Percentiles rank a stretch among this genome's conserved stretches.
These are phyloP conservation scores for Taphrina confusa DNA, from an alignment of 1,139 yeast genomes.

Conservation along the genomic window DNA sequence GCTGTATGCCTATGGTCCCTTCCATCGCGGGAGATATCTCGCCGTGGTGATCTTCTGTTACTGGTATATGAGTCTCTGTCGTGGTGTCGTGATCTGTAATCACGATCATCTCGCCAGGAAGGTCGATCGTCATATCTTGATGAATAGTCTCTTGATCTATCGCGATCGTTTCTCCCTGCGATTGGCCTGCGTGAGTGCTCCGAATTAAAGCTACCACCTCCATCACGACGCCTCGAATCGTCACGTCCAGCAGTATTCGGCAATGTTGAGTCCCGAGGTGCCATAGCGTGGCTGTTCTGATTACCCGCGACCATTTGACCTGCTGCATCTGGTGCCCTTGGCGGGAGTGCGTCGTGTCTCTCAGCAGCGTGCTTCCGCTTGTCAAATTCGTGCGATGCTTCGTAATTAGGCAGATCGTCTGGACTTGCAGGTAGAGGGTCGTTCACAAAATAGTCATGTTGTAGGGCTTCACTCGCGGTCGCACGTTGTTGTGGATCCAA, in stretches of 20 bases:
- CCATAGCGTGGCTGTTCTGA: conserved; percentile 10
- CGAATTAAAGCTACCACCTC: background rate
- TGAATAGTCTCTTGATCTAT: background rate
- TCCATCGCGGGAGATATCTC: background rate
- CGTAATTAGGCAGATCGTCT: conserved; percentile 64
- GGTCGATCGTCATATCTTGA: conserved; percentile 9
- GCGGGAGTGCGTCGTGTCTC: background rate
- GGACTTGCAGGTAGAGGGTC: conserved; percentile 65
- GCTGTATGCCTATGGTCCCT: background rate
- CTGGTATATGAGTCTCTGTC: background rate
- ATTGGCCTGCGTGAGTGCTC: background rate
- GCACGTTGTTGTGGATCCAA: conserved; percentile 70
- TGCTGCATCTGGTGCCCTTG: conserved; percentile 29
- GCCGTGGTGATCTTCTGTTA: background rate
- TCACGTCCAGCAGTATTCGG: conserved; percentile 2
- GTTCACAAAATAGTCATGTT: conserved; percentile 64
- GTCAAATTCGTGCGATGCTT: conserved; percentile 88
- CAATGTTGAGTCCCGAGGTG: conserved; percentile 6
- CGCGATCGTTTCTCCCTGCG: background rate
- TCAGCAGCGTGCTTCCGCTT: conserved; percentile 51
- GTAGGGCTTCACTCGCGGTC: conserved; percentile 76
- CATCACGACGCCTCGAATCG: conserved; percentile 4
- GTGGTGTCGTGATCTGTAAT: background rate
- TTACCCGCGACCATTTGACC: conserved; percentile 24
- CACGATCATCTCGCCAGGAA: conserved; percentile 16